phyloP scores from a whole-genome alignment of 345 rosid species.

The Carallia brachiata region DNA sequence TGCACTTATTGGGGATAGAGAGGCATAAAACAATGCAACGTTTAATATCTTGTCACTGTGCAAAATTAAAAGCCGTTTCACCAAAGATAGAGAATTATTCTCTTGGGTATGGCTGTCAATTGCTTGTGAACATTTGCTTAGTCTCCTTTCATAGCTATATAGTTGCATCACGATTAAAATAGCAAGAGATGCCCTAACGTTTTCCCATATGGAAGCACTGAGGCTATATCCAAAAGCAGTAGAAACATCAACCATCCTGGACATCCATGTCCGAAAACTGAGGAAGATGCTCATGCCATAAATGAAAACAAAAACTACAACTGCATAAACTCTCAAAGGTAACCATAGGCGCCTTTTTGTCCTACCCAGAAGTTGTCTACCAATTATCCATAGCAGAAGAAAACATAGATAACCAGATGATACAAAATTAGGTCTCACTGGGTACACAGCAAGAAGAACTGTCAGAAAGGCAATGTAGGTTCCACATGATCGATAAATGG shows the following conservation, averaged over 20 bases:
- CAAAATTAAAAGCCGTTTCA: slow-evolving; percentile 37
- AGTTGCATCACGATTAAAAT: slow-evolving; percentile 42
- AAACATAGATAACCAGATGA: slow-evolving; percentile 44
- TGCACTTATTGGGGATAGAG: slow-evolving; percentile 38
- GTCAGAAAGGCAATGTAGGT: slow-evolving; percentile 44
- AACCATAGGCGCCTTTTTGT: slow-evolving; percentile 40
- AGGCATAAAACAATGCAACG: slow-evolving; percentile 38
- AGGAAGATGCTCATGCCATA: slow-evolving; percentile 34
- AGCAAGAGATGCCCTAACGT: slow-evolving; percentile 38
- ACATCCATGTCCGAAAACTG: slow-evolving; percentile 28
- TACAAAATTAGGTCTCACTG: slow-evolving; percentile 36
- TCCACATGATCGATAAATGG: slow-evolving; percentile 44
- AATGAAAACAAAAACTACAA: slow-evolving; percentile 29
- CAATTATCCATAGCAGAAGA: slow-evolving; percentile 43
- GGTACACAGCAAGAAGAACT: slow-evolving; percentile 41
- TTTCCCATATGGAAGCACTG: slow-evolving; percentile 33
- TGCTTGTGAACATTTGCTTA: slow-evolving; percentile 16
- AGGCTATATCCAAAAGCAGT: slow-evolving; percentile 32
- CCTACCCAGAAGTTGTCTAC: slow-evolving; percentile 42
- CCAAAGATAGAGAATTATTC: slow-evolving; percentile 12
- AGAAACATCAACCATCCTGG: slow-evolving; percentile 27
- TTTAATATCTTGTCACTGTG: slow-evolving; percentile 43
- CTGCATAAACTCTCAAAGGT: slow-evolving; percentile 40
- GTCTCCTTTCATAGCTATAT: slow-evolving; percentile 43
- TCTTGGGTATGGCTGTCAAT: slow-evolving; percentile 13